phyloP scores from a whole-genome alignment of 2,329 filamentous ascomycete species.

The Colletotrichum noveboracense region DNA sequence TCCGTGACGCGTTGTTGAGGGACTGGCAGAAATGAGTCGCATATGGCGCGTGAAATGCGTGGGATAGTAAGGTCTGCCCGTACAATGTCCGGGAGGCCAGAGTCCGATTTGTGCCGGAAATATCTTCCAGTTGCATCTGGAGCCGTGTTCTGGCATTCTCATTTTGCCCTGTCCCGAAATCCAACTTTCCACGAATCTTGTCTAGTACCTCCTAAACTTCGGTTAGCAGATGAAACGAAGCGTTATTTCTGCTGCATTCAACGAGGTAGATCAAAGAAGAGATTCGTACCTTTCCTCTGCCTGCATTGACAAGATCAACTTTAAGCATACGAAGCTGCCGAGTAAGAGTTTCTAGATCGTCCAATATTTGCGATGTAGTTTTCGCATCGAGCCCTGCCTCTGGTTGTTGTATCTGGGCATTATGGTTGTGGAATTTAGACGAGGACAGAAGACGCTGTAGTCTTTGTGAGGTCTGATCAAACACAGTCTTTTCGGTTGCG shows the following conservation, averaged over 20 bases:
- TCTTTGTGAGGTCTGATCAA: not conserved
- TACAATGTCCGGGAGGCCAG: not conserved
- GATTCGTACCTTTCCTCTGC: not conserved
- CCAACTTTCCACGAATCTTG: not conserved
- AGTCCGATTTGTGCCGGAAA: not conserved
- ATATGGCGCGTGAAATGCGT: not conserved
- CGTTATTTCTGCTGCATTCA: rapidly evolving
- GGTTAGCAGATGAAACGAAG: rapidly evolving
- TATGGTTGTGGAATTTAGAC: not conserved
- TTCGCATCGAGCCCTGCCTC: not conserved
- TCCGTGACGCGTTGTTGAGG: not conserved
- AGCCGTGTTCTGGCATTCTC: not conserved
- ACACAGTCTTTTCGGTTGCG: not conserved
- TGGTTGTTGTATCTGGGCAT: not conserved
- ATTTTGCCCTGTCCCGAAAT: not conserved
- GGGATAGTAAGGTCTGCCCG: not conserved
- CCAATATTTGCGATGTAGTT: rapidly evolving
- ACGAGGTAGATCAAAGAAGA: rapidly evolving
- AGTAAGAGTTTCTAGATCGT: rapidly evolving
- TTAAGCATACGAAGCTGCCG: rapidly evolving
- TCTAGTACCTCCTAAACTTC: not conserved
- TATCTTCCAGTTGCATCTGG: not conserved
- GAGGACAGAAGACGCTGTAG: not conserved
- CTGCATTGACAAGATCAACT: not conserved
- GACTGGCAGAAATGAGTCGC: not conserved